Base-by-base conservation (phyloP, 257 asterid species). In the Phtheirospermum japonicum region DNA sequence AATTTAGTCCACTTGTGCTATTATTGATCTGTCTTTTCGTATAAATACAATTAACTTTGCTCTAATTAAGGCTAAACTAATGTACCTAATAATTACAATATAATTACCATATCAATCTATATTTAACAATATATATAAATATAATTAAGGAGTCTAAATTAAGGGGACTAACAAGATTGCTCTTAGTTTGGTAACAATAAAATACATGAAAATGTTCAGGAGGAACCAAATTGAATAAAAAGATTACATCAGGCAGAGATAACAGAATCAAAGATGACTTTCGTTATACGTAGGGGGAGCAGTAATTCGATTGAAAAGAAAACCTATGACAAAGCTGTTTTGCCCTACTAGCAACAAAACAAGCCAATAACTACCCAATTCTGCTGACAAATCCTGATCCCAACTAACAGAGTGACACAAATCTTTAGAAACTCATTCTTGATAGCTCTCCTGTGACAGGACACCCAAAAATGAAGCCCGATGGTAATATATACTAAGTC, bases 391-490 rank as follows among this genome's bases (percentile, higher is more conserved):
- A 45, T 45, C 51, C 4, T 6, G 19, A 45, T 45, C 19, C n/a
- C n/a, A n/a, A n/a, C n/a, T 45, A 14, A 4, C 49, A 42, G 49
- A 42, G n/a, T n/a, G n/a, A n/a, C n/a, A n/a, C n/a, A n/a, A n/a
- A 42, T 6, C 17, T n/a, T 14, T 2, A n/a, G 67, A 40, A 14
- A n/a, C n/a, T n/a, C n/a, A n/a, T 57, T 54, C 19, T 69, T 4
- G n/a, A 64, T 20, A 19, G 50, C 6, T 20, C 12, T 17, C 20
- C 13, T 36, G 42, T 36, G 11, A 7, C 42, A 42, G 56, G 30
- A 49, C 55, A 73, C 71, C 67, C 51, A 65, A 42, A 40, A 61
- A 19, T 7, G 18, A 60, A 23, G 45, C 6, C 34, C 6, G 11
- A n/a, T 23, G 57, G 43, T 37, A 37, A 9, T 8, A 9, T 37